Conservation (phyloP, 306 rosid species). For the Cicer bijugum region DNA sequence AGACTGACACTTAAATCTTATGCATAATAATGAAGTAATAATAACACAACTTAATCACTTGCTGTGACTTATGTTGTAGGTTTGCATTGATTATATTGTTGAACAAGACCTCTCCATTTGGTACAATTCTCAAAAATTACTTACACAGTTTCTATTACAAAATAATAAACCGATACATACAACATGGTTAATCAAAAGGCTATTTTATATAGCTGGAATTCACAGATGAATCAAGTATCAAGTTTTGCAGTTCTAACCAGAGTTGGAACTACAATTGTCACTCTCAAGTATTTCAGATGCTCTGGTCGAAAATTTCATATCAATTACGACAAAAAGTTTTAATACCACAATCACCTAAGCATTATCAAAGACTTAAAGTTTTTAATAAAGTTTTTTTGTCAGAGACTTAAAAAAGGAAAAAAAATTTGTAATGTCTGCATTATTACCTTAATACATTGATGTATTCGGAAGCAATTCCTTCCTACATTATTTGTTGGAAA, state of each 20-base stretch:
- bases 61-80: constrained; percentile 3
- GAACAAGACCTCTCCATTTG: neutral
- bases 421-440: neutral
- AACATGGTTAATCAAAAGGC: constrained; percentile 30
- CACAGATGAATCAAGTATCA: neutral
- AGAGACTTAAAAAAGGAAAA: constrained; percentile 6
- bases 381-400: neutral
- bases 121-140: too few relatives aligned
- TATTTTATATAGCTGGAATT: neutral
- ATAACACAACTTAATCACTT: neutral
- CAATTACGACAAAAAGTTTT: neutral
- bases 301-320: neutral
- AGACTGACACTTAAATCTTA: neutral
- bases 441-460: constrained; percentile 94
- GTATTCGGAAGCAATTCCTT: constrained; percentile 95
- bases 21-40: constrained; percentile 12
- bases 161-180: neutral
- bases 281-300: constrained; percentile 8
- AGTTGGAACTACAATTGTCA: constrained; percentile 8
- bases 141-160: neutral
- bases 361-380: neutral
- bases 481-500: constrained; percentile 91
- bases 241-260: constrained; percentile 1
- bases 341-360: neutral
- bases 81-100: constrained; percentile 23